These are phyloP conservation scores for Ophiostoma ips DNA, from an alignment of 2,329 filamentous ascomycete species.

Conservation along the genomic window DNA sequence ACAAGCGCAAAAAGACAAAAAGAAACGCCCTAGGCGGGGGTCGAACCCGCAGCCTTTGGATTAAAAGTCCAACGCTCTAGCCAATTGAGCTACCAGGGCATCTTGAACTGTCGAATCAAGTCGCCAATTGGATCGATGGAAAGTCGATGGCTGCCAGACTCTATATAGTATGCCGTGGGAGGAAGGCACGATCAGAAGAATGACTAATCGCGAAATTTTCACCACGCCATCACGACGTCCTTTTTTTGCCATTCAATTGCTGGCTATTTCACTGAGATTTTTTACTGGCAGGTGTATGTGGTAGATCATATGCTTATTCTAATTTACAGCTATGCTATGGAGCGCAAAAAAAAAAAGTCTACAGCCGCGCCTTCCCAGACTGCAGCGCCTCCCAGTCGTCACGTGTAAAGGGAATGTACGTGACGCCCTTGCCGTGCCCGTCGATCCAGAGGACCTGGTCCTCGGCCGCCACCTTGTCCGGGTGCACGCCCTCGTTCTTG, in stretches of 20 bases:
- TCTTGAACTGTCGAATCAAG: background rate
- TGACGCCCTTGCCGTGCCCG: slow-evolving; percentile 36
- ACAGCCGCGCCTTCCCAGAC: slow-evolving; percentile 18
- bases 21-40: slow-evolving; percentile 4
- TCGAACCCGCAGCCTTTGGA: slow-evolving; percentile 7
- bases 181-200: too few relatives aligned
- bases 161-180: background rate
- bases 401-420: slow-evolving; percentile 44
- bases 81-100: slow-evolving; percentile 7
- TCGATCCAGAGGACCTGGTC: slow-evolving; percentile 42
- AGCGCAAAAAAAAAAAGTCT: background rate
- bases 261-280: too few relatives aligned
- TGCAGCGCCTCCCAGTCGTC: slow-evolving; percentile 39
- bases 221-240: too few relatives aligned
- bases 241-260: too few relatives aligned
- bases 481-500: slow-evolving; percentile 52
- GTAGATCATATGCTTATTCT: too few relatives aligned
- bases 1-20: background rate
- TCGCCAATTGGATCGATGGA: slow-evolving; percentile 1
- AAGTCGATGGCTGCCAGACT: background rate
- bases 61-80: slow-evolving; percentile 7
- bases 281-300: too few relatives aligned
- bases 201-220: too few relatives aligned
- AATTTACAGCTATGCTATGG: too few relatives aligned
- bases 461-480: slow-evolving; percentile 27